Percentiles rank a stretch among this genome's conserved stretches.
Conservation (phyloP, 208 protist species). For the Leptomonas seymouri region DNA sequence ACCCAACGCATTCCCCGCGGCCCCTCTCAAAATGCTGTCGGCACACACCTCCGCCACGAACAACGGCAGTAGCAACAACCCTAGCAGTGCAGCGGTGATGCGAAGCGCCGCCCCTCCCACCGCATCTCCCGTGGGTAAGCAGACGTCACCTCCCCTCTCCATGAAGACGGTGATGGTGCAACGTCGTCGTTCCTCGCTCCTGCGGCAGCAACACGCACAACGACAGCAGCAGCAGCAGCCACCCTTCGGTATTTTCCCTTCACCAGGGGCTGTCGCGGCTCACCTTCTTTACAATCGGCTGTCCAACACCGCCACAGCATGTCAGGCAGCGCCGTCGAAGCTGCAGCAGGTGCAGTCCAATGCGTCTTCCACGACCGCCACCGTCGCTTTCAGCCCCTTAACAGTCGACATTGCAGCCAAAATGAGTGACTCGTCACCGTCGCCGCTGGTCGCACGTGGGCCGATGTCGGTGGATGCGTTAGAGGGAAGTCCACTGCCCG, state of each 20-base stretch:
- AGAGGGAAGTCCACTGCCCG: slow-evolving; percentile 8
- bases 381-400: slow-evolving; percentile 18
- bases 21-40: background rate
- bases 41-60: background rate
- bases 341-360: slow-evolving; percentile 9
- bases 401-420: background rate
- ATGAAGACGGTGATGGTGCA: slow-evolving; percentile 23
- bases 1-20: slow-evolving; percentile 5
- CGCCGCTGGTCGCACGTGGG: background rate
- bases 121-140: background rate
- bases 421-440: background rate
- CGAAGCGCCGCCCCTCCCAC: background rate
- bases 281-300: background rate
- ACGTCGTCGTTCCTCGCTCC: slow-evolving; percentile 13
- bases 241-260: slow-evolving; percentile 9
- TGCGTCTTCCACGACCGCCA: slow-evolving; percentile 13
- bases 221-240: slow-evolving; percentile 13
- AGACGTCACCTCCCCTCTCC: slow-evolving; percentile 6
- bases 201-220: slow-evolving; percentile 13
- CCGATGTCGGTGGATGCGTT: slow-evolving; percentile 7
- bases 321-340: background rate
- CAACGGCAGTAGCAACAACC: slow-evolving; percentile 15
- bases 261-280: slow-evolving; percentile 8
- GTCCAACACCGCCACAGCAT: background rate
- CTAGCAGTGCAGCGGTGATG: background rate